Evolutionary conservation across 2,329 filamentous ascomycete species (phyloP).

Genomic region (Coniosporium tulheliwenetii): DNA sequence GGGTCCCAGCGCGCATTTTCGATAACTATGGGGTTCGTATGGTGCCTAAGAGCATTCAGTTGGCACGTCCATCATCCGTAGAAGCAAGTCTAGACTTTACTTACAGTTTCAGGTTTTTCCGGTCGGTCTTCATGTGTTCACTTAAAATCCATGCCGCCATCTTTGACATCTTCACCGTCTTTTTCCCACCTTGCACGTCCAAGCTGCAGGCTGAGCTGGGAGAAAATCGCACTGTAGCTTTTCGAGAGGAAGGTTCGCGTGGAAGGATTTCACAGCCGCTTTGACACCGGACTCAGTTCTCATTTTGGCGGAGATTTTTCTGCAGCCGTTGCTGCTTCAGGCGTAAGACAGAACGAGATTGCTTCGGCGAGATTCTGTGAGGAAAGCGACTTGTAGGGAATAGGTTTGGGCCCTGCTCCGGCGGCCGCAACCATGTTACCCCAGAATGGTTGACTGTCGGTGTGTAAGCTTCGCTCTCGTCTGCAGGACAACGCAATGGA

Average conservation of each 20-base stretch:
- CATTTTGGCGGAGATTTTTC: slow-evolving; percentile 8
- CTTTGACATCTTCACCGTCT: slow-evolving; percentile 19
- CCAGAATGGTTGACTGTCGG: slow-evolving; percentile 26
- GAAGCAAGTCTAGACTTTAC: too few relatives aligned
- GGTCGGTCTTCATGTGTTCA: too few relatives aligned
- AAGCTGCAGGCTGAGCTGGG: slow-evolving; percentile 1
- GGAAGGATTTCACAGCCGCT: slow-evolving; percentile 24
- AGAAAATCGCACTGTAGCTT: slow-evolving; percentile 9
- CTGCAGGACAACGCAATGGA: not conserved
- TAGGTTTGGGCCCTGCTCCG: slow-evolving; percentile 25
- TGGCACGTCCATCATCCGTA: too few relatives aligned
- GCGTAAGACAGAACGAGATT: slow-evolving; percentile 13
- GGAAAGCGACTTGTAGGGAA: slow-evolving; percentile 20
- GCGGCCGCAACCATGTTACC: slow-evolving; percentile 24
- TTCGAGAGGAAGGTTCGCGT: slow-evolving; percentile 18
- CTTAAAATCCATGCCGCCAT: slow-evolving; percentile 1
- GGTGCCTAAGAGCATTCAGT: slow-evolving; percentile 14
- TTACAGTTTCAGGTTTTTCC: too few relatives aligned
- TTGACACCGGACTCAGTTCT: slow-evolving; percentile 19
- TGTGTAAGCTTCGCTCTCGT: too few relatives aligned
- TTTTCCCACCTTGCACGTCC: slow-evolving; percentile 19
- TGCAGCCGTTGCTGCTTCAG: slow-evolving; percentile 15
- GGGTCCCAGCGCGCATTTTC: too few relatives aligned
- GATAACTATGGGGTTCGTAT: too few relatives aligned
- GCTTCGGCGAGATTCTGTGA: slow-evolving; percentile 19